Base-by-base conservation (phyloP, 164 flowering plant genomes). In the Protea cynaroides region DNA sequence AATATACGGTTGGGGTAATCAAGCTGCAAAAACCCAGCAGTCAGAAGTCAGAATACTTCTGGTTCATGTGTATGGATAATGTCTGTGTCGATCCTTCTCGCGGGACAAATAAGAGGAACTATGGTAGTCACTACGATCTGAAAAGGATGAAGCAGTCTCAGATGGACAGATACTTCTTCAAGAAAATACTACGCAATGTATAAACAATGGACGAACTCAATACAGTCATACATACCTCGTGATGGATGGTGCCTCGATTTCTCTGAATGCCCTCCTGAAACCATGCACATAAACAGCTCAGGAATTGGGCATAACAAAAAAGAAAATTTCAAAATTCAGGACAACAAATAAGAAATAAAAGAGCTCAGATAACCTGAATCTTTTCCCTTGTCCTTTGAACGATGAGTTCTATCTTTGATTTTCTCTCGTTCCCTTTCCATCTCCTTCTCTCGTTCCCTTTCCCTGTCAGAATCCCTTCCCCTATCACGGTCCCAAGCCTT, bases 61-160 rank as follows among this genome's bases (percentile, higher is more conserved):
- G 10, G 18, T 40, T 75, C 78, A 75, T 8, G 69, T 22, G 44
- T 77, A 77, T 6, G 73, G 64, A 59, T 84, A 89, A 68, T 86
- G 92, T 61, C 91, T 76, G 63, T 84, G 86, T 7, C 98, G 86
- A 66, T 90, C 96, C 75, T 86, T 89, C 49, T 90, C 98, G 72
- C 96, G 78, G 21, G 90, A 81, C 25, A 90, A 83, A 73, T 83
- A 82, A 3, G 86, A 79, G 36, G 82, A 81, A 64, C 81, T 69
- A 61, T 79, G 78, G 75, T 88, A 83, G 54, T 83, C 96, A 22
- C 80, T 70, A n/a, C 84, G 85, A 70, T 88, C 96, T 85, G 52
- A 71, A 49, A 3, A 62, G 10, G 58, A 25, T 61, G 37, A 4
- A 22, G 17, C 23, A 46, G 18, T 59, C 10, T 68, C 36, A 65